Base-by-base conservation (phyloP, 2,329 filamentous ascomycete species). In the Fusarium veterinarium region DNA sequence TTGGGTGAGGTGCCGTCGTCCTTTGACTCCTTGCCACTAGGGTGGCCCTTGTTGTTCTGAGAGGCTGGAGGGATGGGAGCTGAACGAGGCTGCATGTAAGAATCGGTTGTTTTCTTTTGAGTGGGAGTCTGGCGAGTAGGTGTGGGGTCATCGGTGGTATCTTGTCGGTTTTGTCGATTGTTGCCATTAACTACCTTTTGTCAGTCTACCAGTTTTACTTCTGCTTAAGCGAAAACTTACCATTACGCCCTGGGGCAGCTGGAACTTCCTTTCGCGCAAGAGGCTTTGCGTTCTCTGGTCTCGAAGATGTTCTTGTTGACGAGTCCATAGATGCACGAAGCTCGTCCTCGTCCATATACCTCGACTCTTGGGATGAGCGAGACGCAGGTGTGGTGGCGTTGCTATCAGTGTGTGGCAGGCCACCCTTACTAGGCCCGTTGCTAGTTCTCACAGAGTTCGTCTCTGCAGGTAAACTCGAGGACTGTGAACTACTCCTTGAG, bases 211-310 rank as follows among this genome's bases (percentile, higher is more conserved):
- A 25, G 12, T 53, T n/a, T 35, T 33, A 17, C 31, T 28, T 17
- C 25, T 42, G 16, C 35, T 28, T 12, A 6, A 17, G 19, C 28
- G 28, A 41, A 52, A 49, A 79, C 83, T 81, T 83, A 88, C 87
- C 79, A 74, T 81, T 84, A 72, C 84, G 84, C 30, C 82, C 76
- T 28, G 80, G 79, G 23, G 77, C 77, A 14, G 81, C 62, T 8
- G 86, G 83, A 44, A 92, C 77, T 51, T 95, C 92, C 79, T 94
- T 95, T 75, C 92, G 87, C 16, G 89, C 76, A 66, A 92, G 88
- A 25, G 85, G 77, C 72, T 89, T 90, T 59, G 79, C 78, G 44
- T 79, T 79, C 40, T 86, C 82, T 25, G 83, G 61, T 75, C 67
- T 83, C 8, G 81, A 80, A 14, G 84, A 84, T 44, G 81, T 76